A percentile compares a stretch with the other conserved stretches of the same genome.
These are phyloP conservation scores for Aureobasidium zeae DNA, from an alignment of 2,329 filamentous ascomycete species.

Conservation along the genomic window DNA sequence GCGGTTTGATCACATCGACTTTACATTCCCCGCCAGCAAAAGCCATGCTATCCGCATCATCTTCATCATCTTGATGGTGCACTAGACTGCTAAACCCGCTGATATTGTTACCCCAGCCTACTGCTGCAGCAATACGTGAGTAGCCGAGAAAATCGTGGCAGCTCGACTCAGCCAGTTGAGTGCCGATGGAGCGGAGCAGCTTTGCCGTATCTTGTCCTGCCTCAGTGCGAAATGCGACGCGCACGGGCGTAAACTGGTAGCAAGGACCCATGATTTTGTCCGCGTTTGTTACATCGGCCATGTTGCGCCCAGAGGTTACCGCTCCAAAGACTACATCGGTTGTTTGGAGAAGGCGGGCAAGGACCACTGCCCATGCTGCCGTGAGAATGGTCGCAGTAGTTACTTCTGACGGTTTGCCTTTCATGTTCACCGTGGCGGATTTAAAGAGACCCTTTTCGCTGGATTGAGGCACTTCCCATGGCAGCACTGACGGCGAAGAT, in stretches of 20 bases:
- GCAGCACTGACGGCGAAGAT: constrained; percentile 37
- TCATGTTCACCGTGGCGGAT: constrained; percentile 27
- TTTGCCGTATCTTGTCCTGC: constrained; percentile 37
- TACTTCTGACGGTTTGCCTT: constrained; percentile 17
- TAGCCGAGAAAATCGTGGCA: constrained; percentile 31
- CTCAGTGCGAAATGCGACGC: constrained; percentile 44
- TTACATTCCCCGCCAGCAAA: constrained; percentile 29
- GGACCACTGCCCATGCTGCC: constrained; percentile 48
- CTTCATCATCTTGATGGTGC: constrained; percentile 32
- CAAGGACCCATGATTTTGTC: constrained; percentile 55
- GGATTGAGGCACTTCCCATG: constrained; percentile 12
- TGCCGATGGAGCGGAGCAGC: constrained; percentile 29
- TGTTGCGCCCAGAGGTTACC: constrained; percentile 56
- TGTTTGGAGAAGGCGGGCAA: constrained; percentile 42
- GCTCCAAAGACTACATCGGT: constrained; percentile 52
- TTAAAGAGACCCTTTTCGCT: constrained; percentile 27
- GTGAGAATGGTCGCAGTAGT: constrained; percentile 40
- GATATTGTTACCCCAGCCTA: constrained; percentile 6
- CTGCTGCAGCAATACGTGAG: constrained; percentile 24
- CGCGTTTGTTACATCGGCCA: constrained; percentile 42
- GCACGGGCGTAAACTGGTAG: constrained; percentile 58
- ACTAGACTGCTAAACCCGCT: constrained; percentile 28
- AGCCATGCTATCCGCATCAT: constrained; percentile 45
- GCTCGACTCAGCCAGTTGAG: constrained; percentile 28
- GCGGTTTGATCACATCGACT: constrained; percentile 30